phyloP scores from a whole-genome alignment of 2,329 filamentous ascomycete genomes.

The Penicillium sp. region DNA sequence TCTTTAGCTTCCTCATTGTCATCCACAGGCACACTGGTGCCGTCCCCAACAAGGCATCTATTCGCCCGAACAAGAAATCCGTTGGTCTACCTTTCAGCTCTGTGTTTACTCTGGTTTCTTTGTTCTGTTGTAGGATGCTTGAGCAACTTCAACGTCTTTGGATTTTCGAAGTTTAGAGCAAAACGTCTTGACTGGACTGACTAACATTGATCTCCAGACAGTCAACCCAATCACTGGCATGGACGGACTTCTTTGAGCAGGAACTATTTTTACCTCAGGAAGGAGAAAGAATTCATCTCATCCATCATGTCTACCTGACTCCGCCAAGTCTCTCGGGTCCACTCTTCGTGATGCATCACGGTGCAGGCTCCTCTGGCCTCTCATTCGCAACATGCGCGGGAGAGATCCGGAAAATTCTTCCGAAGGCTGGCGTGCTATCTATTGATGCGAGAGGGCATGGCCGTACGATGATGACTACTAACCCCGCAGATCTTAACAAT shows the following conservation, averaged over 20 bases:
- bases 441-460: slow-evolving; percentile 88
- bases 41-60: slow-evolving; percentile 70
- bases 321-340: slow-evolving; percentile 73
- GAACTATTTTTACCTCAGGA: slow-evolving; percentile 69
- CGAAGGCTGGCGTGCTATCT: slow-evolving; percentile 79
- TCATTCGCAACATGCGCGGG: slow-evolving; percentile 82
- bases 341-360: slow-evolving; percentile 91
- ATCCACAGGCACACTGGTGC: slow-evolving; percentile 87
- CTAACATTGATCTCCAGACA: slow-evolving; percentile 13
- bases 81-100: slow-evolving; percentile 46
- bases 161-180: neutral
- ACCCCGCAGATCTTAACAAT: neutral
- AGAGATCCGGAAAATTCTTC: slow-evolving; percentile 74
- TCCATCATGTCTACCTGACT: slow-evolving; percentile 84
- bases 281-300: slow-evolving; percentile 49
- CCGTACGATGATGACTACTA: slow-evolving; percentile 50
- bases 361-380: slow-evolving; percentile 87
- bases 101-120: neutral
- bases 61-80: slow-evolving; percentile 68
- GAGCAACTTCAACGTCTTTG: neutral
- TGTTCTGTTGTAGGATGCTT: neutral
- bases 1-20: slow-evolving; percentile 82
- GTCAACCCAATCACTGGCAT: slow-evolving; percentile 65
- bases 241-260: slow-evolving; percentile 88
- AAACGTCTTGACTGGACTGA: neutral